Evolutionary conservation across 73 alveolate species (phyloP).

Genomic region (Stentor coeruleus): DNA sequence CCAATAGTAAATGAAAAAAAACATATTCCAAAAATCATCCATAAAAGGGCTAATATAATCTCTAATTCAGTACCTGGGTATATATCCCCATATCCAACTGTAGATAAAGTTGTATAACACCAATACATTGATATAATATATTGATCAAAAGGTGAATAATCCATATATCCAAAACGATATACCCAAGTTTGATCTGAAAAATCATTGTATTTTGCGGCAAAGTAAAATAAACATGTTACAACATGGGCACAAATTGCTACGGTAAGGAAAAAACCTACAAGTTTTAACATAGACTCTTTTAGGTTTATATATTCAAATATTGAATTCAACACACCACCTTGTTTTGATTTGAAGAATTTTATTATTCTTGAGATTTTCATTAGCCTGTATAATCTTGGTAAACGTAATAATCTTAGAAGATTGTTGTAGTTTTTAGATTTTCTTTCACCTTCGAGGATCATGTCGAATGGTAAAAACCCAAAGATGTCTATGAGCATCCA

Average conservation of each 20-base stretch:
- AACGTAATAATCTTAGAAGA: conserved; percentile 37
- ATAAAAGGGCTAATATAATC: conserved; percentile 65
- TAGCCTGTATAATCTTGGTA: conserved; percentile 59
- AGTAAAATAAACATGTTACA: conserved; percentile 84
- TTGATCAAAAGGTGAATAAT: conserved; percentile 37
- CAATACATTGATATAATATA: conserved; percentile 77
- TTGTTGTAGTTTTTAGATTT: neutral
- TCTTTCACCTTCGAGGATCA: neutral
- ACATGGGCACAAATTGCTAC: conserved; percentile 76
- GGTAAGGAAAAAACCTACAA: conserved; percentile 59
- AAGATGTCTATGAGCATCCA: conserved; percentile 46
- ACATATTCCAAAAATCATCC: conserved; percentile 91
- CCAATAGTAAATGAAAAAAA: conserved; percentile 92
- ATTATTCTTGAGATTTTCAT: conserved; percentile 39
- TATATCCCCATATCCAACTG: conserved; percentile 97
- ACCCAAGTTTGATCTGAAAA: conserved; percentile 81
- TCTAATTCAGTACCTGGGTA: conserved; percentile 52
- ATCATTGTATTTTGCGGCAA: conserved; percentile 71
- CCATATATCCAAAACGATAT: conserved; percentile 40
- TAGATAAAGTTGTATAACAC: conserved; percentile 81
- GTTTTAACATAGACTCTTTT: conserved; percentile 60
- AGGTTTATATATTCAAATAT: conserved; percentile 42
- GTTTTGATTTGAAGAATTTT: conserved; percentile 35
- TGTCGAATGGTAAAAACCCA: conserved; percentile 42
- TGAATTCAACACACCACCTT: conserved; percentile 25